Percentiles rank a stretch among this genome's conserved stretches.
Conservation (phyloP, 2,329 filamentous ascomycete species). For the Penicillium sp. region DNA sequence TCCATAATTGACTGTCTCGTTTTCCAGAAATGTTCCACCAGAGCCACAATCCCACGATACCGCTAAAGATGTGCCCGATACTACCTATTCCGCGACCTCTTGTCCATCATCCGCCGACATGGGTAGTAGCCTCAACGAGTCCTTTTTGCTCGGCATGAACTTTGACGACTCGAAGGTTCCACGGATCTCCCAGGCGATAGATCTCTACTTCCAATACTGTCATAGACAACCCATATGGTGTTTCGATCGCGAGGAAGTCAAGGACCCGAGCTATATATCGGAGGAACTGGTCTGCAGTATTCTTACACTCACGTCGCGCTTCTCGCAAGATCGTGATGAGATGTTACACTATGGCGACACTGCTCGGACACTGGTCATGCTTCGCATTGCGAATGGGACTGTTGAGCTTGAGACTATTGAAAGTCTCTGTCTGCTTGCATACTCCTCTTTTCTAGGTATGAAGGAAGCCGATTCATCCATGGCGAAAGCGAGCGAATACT, state of each 20-base stretch:
- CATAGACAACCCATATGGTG: slow-evolving; percentile 41
- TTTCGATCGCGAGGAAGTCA: slow-evolving; percentile 34
- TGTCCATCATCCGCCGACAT: slow-evolving; percentile 21
- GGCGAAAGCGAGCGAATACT: not conserved
- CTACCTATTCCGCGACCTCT: slow-evolving; percentile 15
- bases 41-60: slow-evolving; percentile 13
- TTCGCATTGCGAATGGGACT: slow-evolving; percentile 52
- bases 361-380: slow-evolving; percentile 43
- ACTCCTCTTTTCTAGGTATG: slow-evolving; percentile 51
- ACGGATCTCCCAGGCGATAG: slow-evolving; percentile 26
- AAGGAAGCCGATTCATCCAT: not conserved
- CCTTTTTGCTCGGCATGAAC: slow-evolving; percentile 23
- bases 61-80: slow-evolving; percentile 14
- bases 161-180: slow-evolving; percentile 26
- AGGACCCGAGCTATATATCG: slow-evolving; percentile 25
- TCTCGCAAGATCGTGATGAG: slow-evolving; percentile 30
- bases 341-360: slow-evolving; percentile 39
- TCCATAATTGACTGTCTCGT: slow-evolving; percentile 28
- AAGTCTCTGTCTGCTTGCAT: slow-evolving; percentile 52
- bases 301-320: slow-evolving; percentile 33
- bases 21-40: not conserved
- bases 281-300: slow-evolving; percentile 37
- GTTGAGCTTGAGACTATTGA: slow-evolving; percentile 53
- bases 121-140: slow-evolving; percentile 16
- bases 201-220: slow-evolving; percentile 38